Base-by-base conservation (phyloP, 2,329 filamentous ascomycete species). In the Pyricularia pennisetigena region DNA sequence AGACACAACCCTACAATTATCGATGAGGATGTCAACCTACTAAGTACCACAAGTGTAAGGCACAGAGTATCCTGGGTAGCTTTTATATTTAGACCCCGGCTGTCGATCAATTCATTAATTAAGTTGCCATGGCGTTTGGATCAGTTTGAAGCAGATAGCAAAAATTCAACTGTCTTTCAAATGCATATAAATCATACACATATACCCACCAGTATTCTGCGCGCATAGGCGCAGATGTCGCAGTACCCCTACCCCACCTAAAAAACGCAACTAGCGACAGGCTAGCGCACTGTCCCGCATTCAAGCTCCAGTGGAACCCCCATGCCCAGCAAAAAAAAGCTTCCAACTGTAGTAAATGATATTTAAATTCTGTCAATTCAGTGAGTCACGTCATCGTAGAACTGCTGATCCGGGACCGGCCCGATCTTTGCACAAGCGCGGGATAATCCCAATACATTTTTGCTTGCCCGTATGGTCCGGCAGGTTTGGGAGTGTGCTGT, bases 331-430 rank as follows among this genome's bases (percentile, higher is more conserved):
- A 61, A 61, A 59, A 41, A 61, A 28, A 23, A 61, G n/a, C n/a
- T 61, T 24, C 10, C 57, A 26, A 8, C 10, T 12, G 57, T 26
- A 4, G 23, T 61, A 24, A 26, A 61, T 28, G 23, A 61, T 61
- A 61, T 24, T 61, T 61, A 12, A n/a, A 24, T 59, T 57, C 69
- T 68, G 70, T 71, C 70, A 69, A 70, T 69, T 61, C n/a, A 61
- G 66, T 72, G 72, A 70, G 68, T 72, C 70, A 71, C 68, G 70
- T 68, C 68, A 70, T 70, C 65, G 65, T 63, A 65, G 65, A 68
- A 49, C 28, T 26, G 35, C 29, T 24, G 68, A 66, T 65, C 69
- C 69, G 69, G 70, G 66, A 70, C 64, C 67, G 68, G 69, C 64
- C 30, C 63, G 35, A 23, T 14, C 12, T 32, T 24, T 61, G 23